phyloP scores from a whole-genome alignment of 2,329 filamentous ascomycete species.

The Verticillium tricorpus region DNA sequence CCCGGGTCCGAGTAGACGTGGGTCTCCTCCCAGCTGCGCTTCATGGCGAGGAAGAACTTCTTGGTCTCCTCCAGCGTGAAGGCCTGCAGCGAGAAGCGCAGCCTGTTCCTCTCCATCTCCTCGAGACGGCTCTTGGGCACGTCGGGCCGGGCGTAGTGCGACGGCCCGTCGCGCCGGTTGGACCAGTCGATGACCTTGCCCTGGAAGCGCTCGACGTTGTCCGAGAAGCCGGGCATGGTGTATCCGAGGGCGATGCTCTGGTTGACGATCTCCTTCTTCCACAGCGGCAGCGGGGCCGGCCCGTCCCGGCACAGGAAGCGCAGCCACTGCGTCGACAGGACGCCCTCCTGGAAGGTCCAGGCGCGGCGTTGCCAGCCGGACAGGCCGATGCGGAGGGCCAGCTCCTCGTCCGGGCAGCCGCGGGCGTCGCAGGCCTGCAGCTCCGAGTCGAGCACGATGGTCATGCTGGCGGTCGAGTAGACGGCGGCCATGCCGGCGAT shows the following conservation, averaged over 20 bases:
- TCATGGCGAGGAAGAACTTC: not conserved
- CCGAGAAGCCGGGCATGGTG: not conserved
- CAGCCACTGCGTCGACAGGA: slow-evolving; percentile 13
- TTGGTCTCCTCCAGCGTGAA: not conserved
- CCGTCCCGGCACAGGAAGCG: slow-evolving; percentile 7
- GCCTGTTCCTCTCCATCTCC: not conserved
- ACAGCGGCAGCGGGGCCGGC: not conserved
- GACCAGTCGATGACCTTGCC: not conserved
- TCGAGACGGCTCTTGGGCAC: not conserved
- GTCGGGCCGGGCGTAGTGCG: not conserved
- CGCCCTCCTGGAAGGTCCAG: slow-evolving; percentile 19
- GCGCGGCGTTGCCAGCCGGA: slow-evolving; percentile 8
- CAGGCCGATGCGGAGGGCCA: not conserved
- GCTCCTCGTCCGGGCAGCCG: not conserved
- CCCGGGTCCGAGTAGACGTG: not conserved
- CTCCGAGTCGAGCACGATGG: not conserved
- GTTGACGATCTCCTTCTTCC: not conserved
- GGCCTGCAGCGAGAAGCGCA: not conserved
- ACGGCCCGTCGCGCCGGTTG: not conserved
- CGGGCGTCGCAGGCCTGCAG: not conserved
- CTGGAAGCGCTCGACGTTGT: not conserved
- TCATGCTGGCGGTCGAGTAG: not conserved
- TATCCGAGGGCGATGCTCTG: not conserved
- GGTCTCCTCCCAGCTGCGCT: not conserved
- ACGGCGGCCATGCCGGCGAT: not conserved